Conservation (phyloP, 179 eudicot species). For the Corrigiola litoralis region DNA sequence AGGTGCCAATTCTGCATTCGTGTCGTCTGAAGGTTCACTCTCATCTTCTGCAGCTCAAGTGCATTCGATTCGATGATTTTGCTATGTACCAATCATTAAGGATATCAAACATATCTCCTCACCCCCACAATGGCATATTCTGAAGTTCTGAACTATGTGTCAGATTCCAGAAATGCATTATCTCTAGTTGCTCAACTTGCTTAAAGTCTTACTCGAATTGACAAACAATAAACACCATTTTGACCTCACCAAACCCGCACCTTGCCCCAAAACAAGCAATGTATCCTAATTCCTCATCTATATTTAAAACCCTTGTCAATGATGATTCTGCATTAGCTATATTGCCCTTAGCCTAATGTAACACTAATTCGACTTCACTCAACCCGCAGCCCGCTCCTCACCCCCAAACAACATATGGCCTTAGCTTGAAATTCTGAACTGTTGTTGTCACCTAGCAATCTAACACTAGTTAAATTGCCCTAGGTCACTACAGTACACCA, state of each 20-base stretch:
- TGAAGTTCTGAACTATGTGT: neutral
- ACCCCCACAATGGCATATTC: neutral
- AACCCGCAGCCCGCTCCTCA: neutral
- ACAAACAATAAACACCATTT: neutral
- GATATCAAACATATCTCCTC: neutral
- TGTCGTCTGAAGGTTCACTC: constrained; percentile 45
- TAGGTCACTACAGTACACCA: too few relatives aligned
- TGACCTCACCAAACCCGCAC: neutral
- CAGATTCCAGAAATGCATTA: too few relatives aligned
- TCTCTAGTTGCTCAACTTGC: neutral
- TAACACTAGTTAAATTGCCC: too few relatives aligned
- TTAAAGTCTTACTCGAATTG: neutral
- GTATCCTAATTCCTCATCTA: neutral
- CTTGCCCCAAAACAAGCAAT: neutral
- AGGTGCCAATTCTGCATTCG: constrained; percentile 76
- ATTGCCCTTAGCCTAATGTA: neutral
- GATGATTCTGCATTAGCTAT: too few relatives aligned
- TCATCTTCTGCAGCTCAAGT: constrained; percentile 56
- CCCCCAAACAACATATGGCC: neutral
- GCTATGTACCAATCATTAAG: constrained; percentile 30
- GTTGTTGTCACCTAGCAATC: too few relatives aligned
- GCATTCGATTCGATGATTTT: constrained; percentile 66
- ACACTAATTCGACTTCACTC: neutral
- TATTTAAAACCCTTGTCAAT: too few relatives aligned
- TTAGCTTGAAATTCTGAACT: too few relatives aligned